These are phyloP conservation scores for Erysimum cheiri DNA, from an alignment of 441 rosid species.

Conservation along the genomic window DNA sequence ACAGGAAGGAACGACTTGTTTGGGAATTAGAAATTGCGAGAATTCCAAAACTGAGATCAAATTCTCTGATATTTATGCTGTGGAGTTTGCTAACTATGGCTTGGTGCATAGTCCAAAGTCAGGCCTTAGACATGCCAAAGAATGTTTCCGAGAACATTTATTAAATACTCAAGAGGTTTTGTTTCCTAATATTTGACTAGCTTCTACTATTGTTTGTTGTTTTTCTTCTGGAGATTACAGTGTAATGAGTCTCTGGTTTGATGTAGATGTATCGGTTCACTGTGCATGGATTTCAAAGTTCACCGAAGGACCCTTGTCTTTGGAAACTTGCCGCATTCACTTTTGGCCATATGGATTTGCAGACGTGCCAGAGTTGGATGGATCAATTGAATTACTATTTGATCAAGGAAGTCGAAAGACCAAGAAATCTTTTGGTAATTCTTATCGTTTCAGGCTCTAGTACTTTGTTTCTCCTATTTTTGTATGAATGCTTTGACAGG, in stretches of 20 bases:
- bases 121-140: constrained; percentile 46
- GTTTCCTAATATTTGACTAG: constrained; percentile 16
- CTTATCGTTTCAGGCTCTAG: constrained; percentile 12
- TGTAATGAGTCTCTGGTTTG: constrained; percentile 16
- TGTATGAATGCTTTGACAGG: constrained; percentile 45
- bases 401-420: constrained; percentile 63
- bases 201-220: neutral
- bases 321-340: constrained; percentile 57
- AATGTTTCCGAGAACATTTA: constrained; percentile 48
- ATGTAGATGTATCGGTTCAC: constrained; percentile 72
- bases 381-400: constrained; percentile 57
- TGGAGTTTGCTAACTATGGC: constrained; percentile 57
- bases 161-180: constrained; percentile 57
- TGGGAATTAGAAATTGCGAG: constrained; percentile 54
- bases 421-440: constrained; percentile 82
- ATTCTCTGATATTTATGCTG: constrained; percentile 73
- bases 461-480: constrained; percentile 13
- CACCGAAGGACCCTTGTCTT: constrained; percentile 67
- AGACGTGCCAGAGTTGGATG: constrained; percentile 74
- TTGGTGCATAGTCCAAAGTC: constrained; percentile 48
- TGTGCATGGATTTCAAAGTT: constrained; percentile 61
- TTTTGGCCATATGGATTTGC: constrained; percentile 75
- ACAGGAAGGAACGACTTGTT: constrained; percentile 64
- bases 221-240: constrained; percentile 3
- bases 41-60: constrained; percentile 48